phyloP scores from a whole-genome alignment of 371 early-diverging fungal genomes.

The Blastocladiella emersonii region DNA sequence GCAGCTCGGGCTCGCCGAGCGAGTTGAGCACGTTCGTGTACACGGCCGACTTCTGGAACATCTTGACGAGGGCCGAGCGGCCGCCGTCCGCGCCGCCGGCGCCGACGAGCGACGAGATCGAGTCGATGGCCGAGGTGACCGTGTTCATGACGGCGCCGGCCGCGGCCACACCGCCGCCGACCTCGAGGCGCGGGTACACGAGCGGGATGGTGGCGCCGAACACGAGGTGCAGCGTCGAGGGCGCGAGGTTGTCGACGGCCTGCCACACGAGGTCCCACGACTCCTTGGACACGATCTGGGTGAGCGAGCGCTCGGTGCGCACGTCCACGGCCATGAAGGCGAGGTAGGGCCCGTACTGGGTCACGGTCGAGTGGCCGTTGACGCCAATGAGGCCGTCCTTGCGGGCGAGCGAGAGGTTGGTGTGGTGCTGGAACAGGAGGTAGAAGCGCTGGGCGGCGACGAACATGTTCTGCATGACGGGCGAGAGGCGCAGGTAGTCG shows the following conservation, averaged over 20 bases:
- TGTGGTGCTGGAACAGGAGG: constrained; percentile 73
- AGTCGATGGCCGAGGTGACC: constrained; percentile 31
- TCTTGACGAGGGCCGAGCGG: constrained; percentile 6
- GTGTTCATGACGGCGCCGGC: neutral
- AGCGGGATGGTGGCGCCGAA: constrained; percentile 59
- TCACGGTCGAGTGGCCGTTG: constrained; percentile 30
- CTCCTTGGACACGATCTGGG: constrained; percentile 39
- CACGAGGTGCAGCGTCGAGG: constrained; percentile 44
- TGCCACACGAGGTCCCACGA: constrained; percentile 49
- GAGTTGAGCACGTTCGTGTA: constrained; percentile 37
- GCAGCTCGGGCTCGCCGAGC: constrained; percentile 66
- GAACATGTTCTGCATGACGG: constrained; percentile 38
- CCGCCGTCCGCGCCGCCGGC: constrained; percentile 24
- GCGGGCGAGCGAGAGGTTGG: constrained; percentile 38
- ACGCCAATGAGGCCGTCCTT: constrained; percentile 47
- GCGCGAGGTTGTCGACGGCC: constrained; percentile 35
- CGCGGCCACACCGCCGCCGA: constrained; percentile 26
- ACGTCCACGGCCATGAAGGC: constrained; percentile 55
- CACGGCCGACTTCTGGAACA: constrained; percentile 33
- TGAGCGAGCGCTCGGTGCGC: constrained; percentile 58
- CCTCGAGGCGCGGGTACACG: constrained; percentile 55
- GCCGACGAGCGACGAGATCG: constrained; percentile 17
- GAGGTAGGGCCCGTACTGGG: constrained; percentile 51
- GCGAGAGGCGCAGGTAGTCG: constrained; percentile 48
- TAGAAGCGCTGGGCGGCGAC: constrained; percentile 64